Evolutionary conservation across 2,329 filamentous ascomycete species (phyloP).

Genomic region (Pseudopyricularia cyperi): DNA sequence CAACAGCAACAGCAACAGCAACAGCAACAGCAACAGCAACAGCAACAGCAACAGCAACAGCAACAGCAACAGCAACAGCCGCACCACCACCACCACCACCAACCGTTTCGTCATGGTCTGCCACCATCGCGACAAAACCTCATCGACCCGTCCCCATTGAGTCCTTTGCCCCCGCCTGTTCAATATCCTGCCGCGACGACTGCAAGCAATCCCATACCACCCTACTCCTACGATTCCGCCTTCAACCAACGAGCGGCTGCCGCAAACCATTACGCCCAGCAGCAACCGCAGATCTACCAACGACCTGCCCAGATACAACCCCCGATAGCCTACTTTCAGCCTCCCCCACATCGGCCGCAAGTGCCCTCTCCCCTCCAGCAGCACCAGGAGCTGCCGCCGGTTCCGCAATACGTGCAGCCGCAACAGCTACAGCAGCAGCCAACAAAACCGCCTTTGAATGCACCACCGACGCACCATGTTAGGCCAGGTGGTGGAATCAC

Average conservation of each 20-base stretch:
- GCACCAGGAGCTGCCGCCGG: conserved; percentile 10
- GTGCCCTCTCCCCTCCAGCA: conserved; percentile 10
- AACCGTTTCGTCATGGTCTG: conserved; percentile 11
- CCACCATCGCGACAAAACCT: conserved; percentile 13
- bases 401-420: conserved; percentile 17
- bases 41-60: conserved; percentile 13
- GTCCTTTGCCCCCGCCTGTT: background rate
- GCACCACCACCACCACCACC: conserved; percentile 13
- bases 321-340: conserved; percentile 3
- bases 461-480: background rate
- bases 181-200: conserved; percentile 5
- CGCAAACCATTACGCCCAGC: conserved; percentile 10
- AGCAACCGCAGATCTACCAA: conserved; percentile 6
- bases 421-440: conserved; percentile 15
- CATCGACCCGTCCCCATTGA: background rate
- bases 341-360: conserved; percentile 3
- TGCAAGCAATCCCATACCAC: conserved; percentile 7
- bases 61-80: conserved; percentile 11
- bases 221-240: conserved; percentile 11
- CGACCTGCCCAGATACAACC: background rate
- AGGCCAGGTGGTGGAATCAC: background rate
- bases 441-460: background rate
- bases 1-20: conserved; percentile 10
- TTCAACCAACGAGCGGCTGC: conserved; percentile 14
- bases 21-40: conserved; percentile 11